Conservation (phyloP, 208 protist species). For the Angomonas deanei region DNA sequence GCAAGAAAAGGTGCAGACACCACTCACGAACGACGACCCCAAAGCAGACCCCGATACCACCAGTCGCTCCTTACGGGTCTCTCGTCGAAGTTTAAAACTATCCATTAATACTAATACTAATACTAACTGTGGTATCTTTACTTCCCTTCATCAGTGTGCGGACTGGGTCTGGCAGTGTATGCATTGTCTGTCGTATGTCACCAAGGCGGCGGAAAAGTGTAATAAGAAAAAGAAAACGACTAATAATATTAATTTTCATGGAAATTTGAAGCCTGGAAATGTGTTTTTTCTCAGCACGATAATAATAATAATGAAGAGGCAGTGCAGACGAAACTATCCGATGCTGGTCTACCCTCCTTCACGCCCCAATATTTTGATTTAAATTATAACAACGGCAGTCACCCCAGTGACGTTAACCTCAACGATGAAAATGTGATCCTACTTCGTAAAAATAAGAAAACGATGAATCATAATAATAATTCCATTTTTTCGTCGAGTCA, state of each 20-base stretch:
- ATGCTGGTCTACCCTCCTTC: background rate
- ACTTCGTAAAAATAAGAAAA: background rate
- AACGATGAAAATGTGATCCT: background rate
- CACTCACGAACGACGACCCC: too few species aligned
- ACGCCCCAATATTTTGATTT: background rate
- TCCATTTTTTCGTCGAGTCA: too few species aligned
- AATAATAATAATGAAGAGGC: too few species aligned
- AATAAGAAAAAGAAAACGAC: background rate
- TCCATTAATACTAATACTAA: constrained; percentile 4
- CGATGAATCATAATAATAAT: background rate
- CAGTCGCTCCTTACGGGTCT: too few species aligned
- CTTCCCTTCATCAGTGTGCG: background rate
- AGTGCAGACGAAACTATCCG: background rate
- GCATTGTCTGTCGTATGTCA: background rate
- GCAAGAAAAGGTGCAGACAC: too few species aligned
- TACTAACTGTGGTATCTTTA: background rate
- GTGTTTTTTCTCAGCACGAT: background rate
- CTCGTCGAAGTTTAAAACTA: too few species aligned
- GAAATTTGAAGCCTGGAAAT: background rate
- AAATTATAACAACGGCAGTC: background rate
- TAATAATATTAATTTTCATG: background rate
- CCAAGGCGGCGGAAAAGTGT: too few species aligned
- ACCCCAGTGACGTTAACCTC: background rate
- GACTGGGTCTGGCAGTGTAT: background rate
- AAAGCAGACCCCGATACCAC: too few species aligned